Conservation (phyloP, 768 basidiomycete genomes). For the Clitopilus hobsonii region DNA sequence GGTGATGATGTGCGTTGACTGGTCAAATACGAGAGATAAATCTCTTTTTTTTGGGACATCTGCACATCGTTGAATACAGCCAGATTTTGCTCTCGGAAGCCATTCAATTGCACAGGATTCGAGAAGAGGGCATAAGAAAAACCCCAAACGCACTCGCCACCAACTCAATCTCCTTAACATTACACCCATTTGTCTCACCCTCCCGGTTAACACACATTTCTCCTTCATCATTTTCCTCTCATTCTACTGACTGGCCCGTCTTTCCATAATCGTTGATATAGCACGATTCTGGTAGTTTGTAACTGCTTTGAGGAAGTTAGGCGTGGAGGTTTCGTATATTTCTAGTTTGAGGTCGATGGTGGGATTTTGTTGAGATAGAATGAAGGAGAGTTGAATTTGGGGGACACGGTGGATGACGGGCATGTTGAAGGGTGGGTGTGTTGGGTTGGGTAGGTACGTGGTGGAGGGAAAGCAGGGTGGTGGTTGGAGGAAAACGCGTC, state of each 20-base stretch:
- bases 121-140: too few relatives aligned
- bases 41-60: too few relatives aligned
- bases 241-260: slow-evolving; percentile 53
- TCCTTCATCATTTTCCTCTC: slow-evolving; percentile 64
- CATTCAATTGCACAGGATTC: too few relatives aligned
- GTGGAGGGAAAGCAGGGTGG: too few relatives aligned
- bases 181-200: slow-evolving; percentile 72
- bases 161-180: slow-evolving; percentile 74
- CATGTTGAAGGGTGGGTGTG: slow-evolving; percentile 10
- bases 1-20: too few relatives aligned
- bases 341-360: slow-evolving; percentile 60
- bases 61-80: too few relatives aligned
- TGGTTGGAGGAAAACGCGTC: too few relatives aligned
- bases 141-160: slow-evolving; percentile 68
- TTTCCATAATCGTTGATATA: slow-evolving; percentile 62
- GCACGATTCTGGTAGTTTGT: slow-evolving; percentile 69
- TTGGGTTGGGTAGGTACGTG: too few relatives aligned
- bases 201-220: slow-evolving; percentile 55
- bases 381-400: slow-evolving; percentile 56
- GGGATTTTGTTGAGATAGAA: slow-evolving; percentile 52
- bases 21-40: too few relatives aligned
- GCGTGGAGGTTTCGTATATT: slow-evolving; percentile 60
- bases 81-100: too few relatives aligned
- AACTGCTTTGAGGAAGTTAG: slow-evolving; percentile 70
- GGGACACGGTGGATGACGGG: slow-evolving; percentile 32